Percentiles rank a stretch among this genome's conserved stretches.
Evolutionary conservation across 2,329 filamentous ascomycete genomes (phyloP).

Genomic region (Xylaria digitata): DNA sequence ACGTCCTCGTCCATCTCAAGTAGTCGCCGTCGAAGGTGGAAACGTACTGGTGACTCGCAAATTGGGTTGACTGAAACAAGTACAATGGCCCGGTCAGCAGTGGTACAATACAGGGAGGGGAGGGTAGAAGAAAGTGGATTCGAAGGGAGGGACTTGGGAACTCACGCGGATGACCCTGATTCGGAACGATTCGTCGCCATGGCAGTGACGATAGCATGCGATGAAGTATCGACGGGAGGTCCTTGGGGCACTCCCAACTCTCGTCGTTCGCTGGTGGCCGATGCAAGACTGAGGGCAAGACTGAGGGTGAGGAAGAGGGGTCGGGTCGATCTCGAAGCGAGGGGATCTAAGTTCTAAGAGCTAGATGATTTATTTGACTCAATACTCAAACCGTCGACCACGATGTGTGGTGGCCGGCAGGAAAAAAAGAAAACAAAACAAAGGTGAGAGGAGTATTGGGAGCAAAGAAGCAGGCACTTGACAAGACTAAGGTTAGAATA

Average conservation of each 20-base stretch:
- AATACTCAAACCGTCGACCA: constrained; percentile 28
- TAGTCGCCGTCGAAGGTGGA: constrained; percentile 19
- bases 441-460: constrained; percentile 9
- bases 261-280: constrained; percentile 28
- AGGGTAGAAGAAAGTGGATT: background rate
- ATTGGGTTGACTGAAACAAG: constrained; percentile 75
- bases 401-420: constrained; percentile 29
- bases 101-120: constrained; percentile 34
- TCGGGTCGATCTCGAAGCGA: constrained; percentile 20
- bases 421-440: constrained; percentile 19
- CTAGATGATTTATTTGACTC: constrained; percentile 18
- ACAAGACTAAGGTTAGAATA: constrained; percentile 24
- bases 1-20: background rate
- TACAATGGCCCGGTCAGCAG: constrained; percentile 47
- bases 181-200: constrained; percentile 65
- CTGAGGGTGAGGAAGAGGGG: constrained; percentile 33
- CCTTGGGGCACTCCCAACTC: constrained; percentile 34
- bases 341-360: constrained; percentile 22
- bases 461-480: constrained; percentile 12
- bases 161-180: constrained; percentile 72
- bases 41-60: constrained; percentile 89
- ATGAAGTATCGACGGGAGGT: constrained; percentile 32
- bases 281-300: constrained; percentile 18
- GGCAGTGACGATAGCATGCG: constrained; percentile 34
- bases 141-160: constrained; percentile 42